Conservation (phyloP, 371 early-diverging fungal species). For the Mucor plumbeus region DNA sequence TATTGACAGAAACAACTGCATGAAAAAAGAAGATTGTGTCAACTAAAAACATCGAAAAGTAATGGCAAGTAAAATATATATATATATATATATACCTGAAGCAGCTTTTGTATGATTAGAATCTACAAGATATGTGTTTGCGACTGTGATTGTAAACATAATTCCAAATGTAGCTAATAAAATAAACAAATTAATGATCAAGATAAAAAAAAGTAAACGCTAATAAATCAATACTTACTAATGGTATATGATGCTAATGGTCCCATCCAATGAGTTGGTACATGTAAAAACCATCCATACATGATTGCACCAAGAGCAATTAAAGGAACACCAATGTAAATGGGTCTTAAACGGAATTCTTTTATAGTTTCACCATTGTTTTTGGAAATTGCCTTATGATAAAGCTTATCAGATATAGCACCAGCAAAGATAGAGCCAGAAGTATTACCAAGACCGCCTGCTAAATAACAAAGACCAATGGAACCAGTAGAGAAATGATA, state of each 20-base stretch:
- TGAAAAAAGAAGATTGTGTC: neutral
- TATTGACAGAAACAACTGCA: conserved; percentile 35
- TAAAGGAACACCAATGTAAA: conserved; percentile 37
- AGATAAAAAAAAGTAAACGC: too few species aligned
- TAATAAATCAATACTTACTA: conserved; percentile 13
- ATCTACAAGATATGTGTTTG: conserved; percentile 41
- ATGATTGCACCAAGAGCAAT: conserved; percentile 31
- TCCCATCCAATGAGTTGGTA: conserved; percentile 33
- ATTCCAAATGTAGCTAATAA: conserved; percentile 33
- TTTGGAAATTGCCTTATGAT: conserved; percentile 22
- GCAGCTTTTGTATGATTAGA: conserved; percentile 36
- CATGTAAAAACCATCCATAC: conserved; percentile 47
- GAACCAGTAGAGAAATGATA: conserved; percentile 54
- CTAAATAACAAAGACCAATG: conserved; percentile 54
- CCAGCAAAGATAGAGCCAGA: conserved; percentile 53
- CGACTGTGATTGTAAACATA: conserved; percentile 43
- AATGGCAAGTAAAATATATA: neutral
- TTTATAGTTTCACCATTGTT: conserved; percentile 22
- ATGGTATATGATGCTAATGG: conserved; percentile 32
- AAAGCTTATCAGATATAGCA: conserved; percentile 31
- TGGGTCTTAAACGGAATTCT: conserved; percentile 33
- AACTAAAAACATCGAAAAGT: too few species aligned
- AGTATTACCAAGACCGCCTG: conserved; percentile 57
- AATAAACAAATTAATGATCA: neutral
- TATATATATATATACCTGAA: conserved; percentile 30